A percentile compares a stretch with the other conserved stretches of the same genome.
Evolutionary conservation across 1,139 yeast genomes (phyloP).

Genomic region (Nakaseomyces kungkrabaensis): DNA sequence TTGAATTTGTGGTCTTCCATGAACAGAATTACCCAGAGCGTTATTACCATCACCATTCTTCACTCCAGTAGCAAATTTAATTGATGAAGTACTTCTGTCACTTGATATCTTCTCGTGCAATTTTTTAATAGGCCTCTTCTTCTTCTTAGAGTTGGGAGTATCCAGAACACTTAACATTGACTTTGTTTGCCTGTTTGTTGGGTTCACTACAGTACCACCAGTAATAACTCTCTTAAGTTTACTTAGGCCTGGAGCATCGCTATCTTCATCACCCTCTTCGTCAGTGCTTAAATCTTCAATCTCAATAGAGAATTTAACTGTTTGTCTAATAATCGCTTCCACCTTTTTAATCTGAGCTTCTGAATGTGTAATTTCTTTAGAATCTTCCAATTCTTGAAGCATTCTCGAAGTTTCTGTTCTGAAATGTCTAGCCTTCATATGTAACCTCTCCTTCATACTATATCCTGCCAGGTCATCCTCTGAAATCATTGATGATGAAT

Average conservation of each 20-base stretch:
- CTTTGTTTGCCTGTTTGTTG: conserved; percentile 8
- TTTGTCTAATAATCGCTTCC: conserved; percentile 15
- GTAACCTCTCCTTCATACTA: conserved; percentile 3
- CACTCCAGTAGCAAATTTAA: conserved; percentile 17
- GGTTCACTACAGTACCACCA: conserved; percentile 11
- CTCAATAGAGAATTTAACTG: conserved; percentile 17
- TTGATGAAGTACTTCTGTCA: conserved; percentile 8
- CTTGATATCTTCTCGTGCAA: not conserved
- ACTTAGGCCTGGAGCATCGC: conserved; percentile 2
- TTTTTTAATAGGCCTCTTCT: not conserved
- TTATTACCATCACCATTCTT: conserved; percentile 11
- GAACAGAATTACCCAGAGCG: conserved; percentile 9
- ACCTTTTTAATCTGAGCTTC: conserved; percentile 4
- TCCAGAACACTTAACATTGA: conserved; percentile 20
- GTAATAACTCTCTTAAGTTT: conserved; percentile 17
- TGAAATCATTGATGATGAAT: not conserved
- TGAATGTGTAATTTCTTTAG: not conserved
- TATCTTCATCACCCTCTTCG: not conserved
- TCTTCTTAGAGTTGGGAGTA: not conserved
- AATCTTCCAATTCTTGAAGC: conserved; percentile 1
- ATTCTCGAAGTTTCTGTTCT: conserved; percentile 2
- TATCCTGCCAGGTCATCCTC: not conserved
- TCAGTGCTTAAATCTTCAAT: conserved; percentile 13
- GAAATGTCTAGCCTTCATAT: conserved; percentile 2
- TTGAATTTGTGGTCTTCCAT: conserved; percentile 1